Conservation (phyloP, 1,284 basidiomycete genomes). For the Marasmius tenuissimus region DNA sequence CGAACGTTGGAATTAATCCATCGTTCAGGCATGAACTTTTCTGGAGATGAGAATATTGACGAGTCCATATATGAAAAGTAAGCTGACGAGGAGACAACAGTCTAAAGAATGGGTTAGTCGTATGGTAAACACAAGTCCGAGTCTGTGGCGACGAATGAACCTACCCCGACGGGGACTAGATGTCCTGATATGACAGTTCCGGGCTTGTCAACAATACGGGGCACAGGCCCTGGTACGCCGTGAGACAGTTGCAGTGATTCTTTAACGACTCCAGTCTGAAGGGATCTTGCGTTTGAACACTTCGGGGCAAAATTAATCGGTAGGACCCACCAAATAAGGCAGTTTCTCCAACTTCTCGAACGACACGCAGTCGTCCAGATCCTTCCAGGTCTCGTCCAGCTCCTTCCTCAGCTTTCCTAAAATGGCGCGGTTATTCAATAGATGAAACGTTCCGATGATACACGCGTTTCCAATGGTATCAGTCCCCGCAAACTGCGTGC, state of each 20-base stretch:
- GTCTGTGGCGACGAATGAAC: background rate
- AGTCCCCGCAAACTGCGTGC: constrained; percentile 8
- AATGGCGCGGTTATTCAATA: constrained; percentile 8
- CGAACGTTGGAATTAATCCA: constrained; percentile 2
- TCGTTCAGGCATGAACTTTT: constrained; percentile 9
- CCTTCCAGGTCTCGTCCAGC: constrained; percentile 16
- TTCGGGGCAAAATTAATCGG: background rate
- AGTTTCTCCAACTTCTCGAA: constrained; percentile 12
- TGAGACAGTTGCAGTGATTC: constrained; percentile 9
- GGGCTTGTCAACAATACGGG: background rate
- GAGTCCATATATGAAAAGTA: constrained; percentile 7
- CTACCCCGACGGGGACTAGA: constrained; percentile 7
- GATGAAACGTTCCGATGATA: constrained; percentile 12
- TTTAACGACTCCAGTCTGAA: constrained; percentile 10
- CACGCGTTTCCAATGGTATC: constrained; percentile 12
- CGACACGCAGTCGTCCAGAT: constrained; percentile 5
- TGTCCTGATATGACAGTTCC: constrained; percentile 1
- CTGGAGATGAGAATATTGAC: constrained; percentile 2
- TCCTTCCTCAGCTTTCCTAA: constrained; percentile 8
- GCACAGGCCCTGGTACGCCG: constrained; percentile 6
- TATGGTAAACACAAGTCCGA: background rate
- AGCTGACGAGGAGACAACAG: constrained; percentile 4
- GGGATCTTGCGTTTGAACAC: background rate
- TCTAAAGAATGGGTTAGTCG: background rate
- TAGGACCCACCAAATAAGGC: constrained; percentile 16